Percentiles rank a stretch among this genome's conserved stretches.
Conservation (phyloP, 2,329 filamentous ascomycete species). For the Diplodia scrobiculata region DNA sequence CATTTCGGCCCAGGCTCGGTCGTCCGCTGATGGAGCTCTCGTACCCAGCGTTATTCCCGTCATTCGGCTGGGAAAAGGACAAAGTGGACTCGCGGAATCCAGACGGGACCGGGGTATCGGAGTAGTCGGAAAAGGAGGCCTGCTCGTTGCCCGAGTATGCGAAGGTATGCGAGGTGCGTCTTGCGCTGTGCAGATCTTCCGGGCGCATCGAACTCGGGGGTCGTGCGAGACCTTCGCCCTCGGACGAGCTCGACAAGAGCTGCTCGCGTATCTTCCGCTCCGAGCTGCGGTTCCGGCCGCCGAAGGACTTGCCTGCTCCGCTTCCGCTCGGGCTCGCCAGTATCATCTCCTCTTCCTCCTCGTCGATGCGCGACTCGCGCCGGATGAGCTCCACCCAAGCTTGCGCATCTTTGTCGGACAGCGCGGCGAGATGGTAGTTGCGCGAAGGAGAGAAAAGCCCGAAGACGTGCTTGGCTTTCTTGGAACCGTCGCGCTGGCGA, state of each 20-base stretch:
- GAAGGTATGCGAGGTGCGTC: conserved; percentile 63
- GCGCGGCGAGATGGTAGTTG: conserved; percentile 87
- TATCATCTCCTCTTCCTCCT: conserved; percentile 83
- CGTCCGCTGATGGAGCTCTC: conserved; percentile 35
- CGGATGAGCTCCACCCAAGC: conserved; percentile 86
- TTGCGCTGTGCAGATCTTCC: conserved; percentile 43
- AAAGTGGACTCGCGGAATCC: conserved; percentile 55
- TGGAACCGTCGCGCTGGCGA: conserved; percentile 83
- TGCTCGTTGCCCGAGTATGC: conserved; percentile 67
- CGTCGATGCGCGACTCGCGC: conserved; percentile 77
- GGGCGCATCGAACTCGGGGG: conserved; percentile 37
- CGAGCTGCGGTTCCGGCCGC: conserved; percentile 12
- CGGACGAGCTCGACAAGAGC: conserved; percentile 51
- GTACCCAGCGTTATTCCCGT: conserved; percentile 31
- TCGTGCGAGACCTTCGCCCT: conserved; percentile 42
- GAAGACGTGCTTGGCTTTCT: conserved; percentile 83
- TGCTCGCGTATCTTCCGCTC: conserved; percentile 31
- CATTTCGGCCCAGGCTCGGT: conserved; percentile 50
- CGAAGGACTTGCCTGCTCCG: conserved; percentile 40
- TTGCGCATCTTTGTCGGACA: conserved; percentile 71
- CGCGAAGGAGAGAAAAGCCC: conserved; percentile 87
- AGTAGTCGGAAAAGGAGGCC: conserved; percentile 84
- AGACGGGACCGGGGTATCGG: conserved; percentile 59
- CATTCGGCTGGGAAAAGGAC: conserved; percentile 37
- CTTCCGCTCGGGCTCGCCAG: conserved; percentile 65